These are phyloP conservation scores for Logfia minima DNA, from an alignment of 129 eudicot genomes.

Conservation along the genomic window DNA sequence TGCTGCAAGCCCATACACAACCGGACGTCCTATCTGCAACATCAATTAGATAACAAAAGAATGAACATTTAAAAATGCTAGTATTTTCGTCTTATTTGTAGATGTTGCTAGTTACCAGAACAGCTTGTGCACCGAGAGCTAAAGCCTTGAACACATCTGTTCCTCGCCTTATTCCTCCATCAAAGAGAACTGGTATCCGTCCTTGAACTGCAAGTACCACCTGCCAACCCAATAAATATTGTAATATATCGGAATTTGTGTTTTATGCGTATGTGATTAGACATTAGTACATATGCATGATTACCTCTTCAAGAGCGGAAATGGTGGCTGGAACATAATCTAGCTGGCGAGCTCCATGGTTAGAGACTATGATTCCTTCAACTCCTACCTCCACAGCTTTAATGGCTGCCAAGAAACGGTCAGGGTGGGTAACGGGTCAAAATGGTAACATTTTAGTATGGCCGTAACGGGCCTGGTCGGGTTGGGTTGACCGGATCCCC, in stretches of 20 bases:
- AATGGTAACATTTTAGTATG: background rate
- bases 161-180: slow-evolving; percentile 87
- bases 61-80: background rate
- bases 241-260: background rate
- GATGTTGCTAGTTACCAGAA: slow-evolving; percentile 44
- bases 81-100: background rate
- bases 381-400: slow-evolving; percentile 73
- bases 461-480: background rate
- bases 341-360: slow-evolving; percentile 93
- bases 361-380: slow-evolving; percentile 78
- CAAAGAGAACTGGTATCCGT: slow-evolving; percentile 66
- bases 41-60: background rate
- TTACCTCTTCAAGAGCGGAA: slow-evolving; percentile 75
- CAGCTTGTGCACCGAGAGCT: slow-evolving; percentile 86
- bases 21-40: slow-evolving; percentile 68
- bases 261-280: background rate
- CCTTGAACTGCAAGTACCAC: slow-evolving; percentile 69
- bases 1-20: slow-evolving; percentile 64
- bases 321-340: slow-evolving; percentile 87
- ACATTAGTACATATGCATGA: background rate
- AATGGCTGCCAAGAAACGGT: slow-evolving; percentile 49
- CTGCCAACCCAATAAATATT: slow-evolving; percentile 23
- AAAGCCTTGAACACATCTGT: slow-evolving; percentile 89
- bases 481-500: background rate
- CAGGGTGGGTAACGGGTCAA: background rate